Evolutionary conservation across 768 basidiomycete species (phyloP).

Genomic region (Cystobasidium ongulense): DNA sequence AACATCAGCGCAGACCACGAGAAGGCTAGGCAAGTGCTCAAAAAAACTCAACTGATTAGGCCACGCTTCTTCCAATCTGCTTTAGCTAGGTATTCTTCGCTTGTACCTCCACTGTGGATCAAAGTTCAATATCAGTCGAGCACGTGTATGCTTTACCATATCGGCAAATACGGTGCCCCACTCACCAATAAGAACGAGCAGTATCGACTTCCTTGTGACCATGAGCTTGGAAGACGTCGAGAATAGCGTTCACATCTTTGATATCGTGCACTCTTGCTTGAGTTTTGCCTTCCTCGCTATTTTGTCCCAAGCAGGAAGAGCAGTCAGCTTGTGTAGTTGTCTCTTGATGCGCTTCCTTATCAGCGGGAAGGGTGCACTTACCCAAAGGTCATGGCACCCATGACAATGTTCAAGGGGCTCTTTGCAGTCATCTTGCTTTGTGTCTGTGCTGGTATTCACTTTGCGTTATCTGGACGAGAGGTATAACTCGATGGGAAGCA

Average conservation of each 20-base stretch:
- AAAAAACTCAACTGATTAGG: slow-evolving; percentile 32
- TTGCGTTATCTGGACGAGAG: no score
- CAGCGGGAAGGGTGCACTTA: not conserved
- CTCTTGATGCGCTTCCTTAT: no score
- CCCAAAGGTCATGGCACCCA: slow-evolving; percentile 1
- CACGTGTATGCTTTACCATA: slow-evolving; percentile 31
- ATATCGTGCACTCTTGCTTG: slow-evolving; percentile 51
- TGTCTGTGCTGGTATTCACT: no score
- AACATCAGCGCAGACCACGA: slow-evolving; percentile 47
- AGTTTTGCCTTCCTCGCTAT: slow-evolving; percentile 48
- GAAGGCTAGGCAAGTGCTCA: not conserved
- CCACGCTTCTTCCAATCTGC: slow-evolving; percentile 43
- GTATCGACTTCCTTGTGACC: slow-evolving; percentile 55
- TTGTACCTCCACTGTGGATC: slow-evolving; percentile 39
- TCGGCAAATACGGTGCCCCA: not conserved
- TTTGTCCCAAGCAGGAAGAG: not conserved
- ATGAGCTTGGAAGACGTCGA: slow-evolving; percentile 54
- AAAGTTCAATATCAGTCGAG: slow-evolving; percentile 35
- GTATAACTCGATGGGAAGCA: no score
- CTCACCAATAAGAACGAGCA: slow-evolving; percentile 39
- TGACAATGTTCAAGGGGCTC: not conserved
- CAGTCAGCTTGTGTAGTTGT: no score
- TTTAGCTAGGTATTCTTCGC: slow-evolving; percentile 51
- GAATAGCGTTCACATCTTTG: slow-evolving; percentile 52
- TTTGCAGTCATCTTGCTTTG: not conserved